A percentile compares a stretch with the other conserved stretches of the same genome.
Evolutionary conservation across 768 basidiomycete species (phyloP).

Genomic region (Termitomyces titanicus): DNA sequence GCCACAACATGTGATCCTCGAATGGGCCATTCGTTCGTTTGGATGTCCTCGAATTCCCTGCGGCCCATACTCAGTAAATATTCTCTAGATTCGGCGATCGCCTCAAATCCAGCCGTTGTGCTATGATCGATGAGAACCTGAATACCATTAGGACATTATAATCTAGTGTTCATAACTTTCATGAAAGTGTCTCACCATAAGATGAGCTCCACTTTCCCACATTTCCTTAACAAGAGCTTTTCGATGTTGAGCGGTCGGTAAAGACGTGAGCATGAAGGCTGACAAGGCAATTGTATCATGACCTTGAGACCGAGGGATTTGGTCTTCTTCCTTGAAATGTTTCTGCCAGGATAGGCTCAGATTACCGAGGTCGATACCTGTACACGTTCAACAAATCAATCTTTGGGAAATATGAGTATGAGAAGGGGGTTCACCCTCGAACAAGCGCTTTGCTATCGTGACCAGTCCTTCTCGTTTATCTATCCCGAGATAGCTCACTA

Average conservation of each 20-base stretch:
- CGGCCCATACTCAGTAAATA: slow-evolving; percentile 62
- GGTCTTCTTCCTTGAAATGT: slow-evolving; percentile 47
- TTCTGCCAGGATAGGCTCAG: slow-evolving; percentile 54
- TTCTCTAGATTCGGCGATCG: slow-evolving; percentile 75
- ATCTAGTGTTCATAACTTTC: background rate
- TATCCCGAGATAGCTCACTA: slow-evolving; percentile 67
- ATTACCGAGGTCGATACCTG: slow-evolving; percentile 46
- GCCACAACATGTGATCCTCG: slow-evolving; percentile 82
- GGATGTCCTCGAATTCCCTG: slow-evolving; percentile 51
- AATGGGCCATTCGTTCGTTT: slow-evolving; percentile 28
- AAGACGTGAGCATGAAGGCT: slow-evolving; percentile 80
- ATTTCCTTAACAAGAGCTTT: slow-evolving; percentile 74
- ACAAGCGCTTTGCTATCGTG: slow-evolving; percentile 60
- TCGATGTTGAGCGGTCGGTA: slow-evolving; percentile 56
- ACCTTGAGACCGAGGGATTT: slow-evolving; percentile 37
- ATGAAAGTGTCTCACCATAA: slow-evolving; percentile 51
- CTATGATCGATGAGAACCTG: slow-evolving; percentile 88
- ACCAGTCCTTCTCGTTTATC: slow-evolving; percentile 75
- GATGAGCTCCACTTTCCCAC: slow-evolving; percentile 89
- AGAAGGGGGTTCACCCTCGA: slow-evolving; percentile 41
- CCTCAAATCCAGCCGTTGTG: slow-evolving; percentile 69
- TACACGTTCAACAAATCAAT: background rate
- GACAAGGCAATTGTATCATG: slow-evolving; percentile 67
- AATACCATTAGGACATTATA: background rate
- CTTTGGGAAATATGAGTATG: background rate